Conservation (phyloP, 805 yeast species). For the Starmerella geochares region DNA sequence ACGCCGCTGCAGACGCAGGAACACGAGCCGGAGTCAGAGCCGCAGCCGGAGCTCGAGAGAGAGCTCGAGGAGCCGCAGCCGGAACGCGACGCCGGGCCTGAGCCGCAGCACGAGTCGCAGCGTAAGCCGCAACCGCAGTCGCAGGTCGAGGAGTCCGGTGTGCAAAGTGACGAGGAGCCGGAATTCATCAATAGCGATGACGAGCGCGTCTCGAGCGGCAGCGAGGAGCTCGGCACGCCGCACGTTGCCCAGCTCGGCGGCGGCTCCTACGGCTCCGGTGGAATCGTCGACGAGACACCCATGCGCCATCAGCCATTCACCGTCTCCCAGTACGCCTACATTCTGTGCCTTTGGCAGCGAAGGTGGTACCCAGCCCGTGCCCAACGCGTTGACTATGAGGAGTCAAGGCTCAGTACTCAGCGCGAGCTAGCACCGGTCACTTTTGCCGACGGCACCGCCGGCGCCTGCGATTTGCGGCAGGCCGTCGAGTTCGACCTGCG, state of each 20-base stretch:
- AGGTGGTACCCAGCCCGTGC: slow-evolving; percentile 21
- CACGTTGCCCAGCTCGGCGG: neutral
- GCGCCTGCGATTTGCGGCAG: slow-evolving; percentile 4
- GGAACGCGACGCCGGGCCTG: neutral
- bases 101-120: neutral
- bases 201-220: slow-evolving; percentile 13
- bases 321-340: slow-evolving; percentile 6
- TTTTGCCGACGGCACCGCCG: slow-evolving; percentile 15
- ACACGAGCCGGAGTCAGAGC: slow-evolving; percentile 8
- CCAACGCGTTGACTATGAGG: slow-evolving; percentile 8
- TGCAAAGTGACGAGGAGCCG: neutral
- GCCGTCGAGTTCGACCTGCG: slow-evolving; percentile 8
- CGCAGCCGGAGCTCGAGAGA: neutral
- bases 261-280: slow-evolving; percentile 8
- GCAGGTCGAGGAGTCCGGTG: neutral
- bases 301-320: slow-evolving; percentile 5
- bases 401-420: neutral
- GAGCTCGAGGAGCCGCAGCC: neutral
- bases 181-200: neutral
- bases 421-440: slow-evolving; percentile 5
- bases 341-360: slow-evolving; percentile 13
- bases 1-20: slow-evolving; percentile 5
- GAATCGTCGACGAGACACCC: slow-evolving; percentile 21
- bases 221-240: slow-evolving; percentile 4
- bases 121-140: neutral